Percentiles rank a stretch among this genome's conserved stretches.
These are phyloP conservation scores for Syzygium aromaticum DNA, from an alignment of 345 rosid genomes.

Conservation along the genomic window DNA sequence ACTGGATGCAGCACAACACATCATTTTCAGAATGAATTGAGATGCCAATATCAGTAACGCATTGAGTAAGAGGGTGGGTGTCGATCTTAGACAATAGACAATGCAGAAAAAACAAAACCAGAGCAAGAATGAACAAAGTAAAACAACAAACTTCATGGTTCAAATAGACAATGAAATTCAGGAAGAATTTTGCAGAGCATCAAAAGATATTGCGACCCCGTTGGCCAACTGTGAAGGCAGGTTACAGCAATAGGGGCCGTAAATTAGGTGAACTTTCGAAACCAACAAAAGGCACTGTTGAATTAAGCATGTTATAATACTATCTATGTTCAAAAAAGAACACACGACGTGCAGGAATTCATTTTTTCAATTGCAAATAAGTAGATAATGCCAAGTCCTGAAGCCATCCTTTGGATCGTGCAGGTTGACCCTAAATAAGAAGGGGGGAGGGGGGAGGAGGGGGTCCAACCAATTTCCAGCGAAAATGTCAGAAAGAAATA, in stretches of 20 bases:
- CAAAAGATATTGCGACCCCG: background rate
- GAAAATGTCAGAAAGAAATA: background rate
- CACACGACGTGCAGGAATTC: background rate
- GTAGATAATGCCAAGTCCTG: background rate
- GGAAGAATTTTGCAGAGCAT: background rate
- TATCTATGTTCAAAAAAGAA: background rate
- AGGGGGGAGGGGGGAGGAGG: background rate
- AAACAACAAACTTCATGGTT: slow-evolving; percentile 60
- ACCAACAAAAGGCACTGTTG: background rate
- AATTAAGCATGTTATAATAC: background rate
- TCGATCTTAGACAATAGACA: background rate
- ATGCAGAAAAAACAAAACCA: background rate
- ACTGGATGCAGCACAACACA: background rate
- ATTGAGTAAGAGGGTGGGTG: background rate
- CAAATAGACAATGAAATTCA: slow-evolving; percentile 9
- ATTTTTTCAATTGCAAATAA: background rate
- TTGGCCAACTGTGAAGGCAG: background rate
- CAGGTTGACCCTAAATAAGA: background rate
- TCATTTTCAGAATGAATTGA: background rate
- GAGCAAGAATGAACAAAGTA: background rate
- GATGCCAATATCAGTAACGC: background rate
- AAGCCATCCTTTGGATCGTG: background rate
- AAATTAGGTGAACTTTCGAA: background rate
- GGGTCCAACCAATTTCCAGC: background rate
- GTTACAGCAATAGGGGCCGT: background rate